phyloP scores from a whole-genome alignment of 805 yeast genomes.

The Kuraishia hungarica region DNA sequence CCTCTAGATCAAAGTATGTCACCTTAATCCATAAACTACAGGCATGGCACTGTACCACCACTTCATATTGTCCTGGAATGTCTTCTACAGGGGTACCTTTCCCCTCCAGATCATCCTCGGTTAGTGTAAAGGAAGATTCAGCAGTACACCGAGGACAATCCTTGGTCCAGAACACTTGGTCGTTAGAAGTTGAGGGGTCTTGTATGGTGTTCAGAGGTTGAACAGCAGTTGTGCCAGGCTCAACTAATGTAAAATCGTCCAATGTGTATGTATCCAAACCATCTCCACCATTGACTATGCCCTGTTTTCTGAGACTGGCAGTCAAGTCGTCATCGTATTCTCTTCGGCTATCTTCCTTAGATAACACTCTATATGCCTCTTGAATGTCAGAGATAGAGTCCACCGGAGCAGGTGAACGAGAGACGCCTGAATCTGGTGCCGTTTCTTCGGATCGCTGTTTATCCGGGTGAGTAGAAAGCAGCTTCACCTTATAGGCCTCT shows the following conservation, averaged over 20 bases:
- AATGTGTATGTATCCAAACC: constrained; percentile 64
- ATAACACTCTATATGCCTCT: constrained; percentile 54
- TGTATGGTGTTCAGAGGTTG: too few relatives aligned
- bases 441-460: constrained; percentile 25
- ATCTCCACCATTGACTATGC: constrained; percentile 42
- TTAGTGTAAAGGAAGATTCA: constrained; percentile 43
- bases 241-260: constrained; percentile 40
- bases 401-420: background rate
- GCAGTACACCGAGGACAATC: constrained; percentile 64
- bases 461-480: constrained; percentile 75
- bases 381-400: constrained; percentile 37
- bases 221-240: constrained; percentile 17
- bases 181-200: background rate
- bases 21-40: constrained; percentile 87
- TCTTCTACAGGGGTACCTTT: constrained; percentile 31
- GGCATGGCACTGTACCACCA: constrained; percentile 70
- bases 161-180: constrained; percentile 25
- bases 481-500: constrained; percentile 51
- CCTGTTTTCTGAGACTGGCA: constrained; percentile 20
- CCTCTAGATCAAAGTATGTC: constrained; percentile 43
- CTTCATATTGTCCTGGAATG: constrained; percentile 43
- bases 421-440: constrained; percentile 6
- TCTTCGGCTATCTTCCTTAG: constrained; percentile 27
- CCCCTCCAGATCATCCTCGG: constrained; percentile 52
- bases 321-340: constrained; percentile 41